Evolutionary conservation across 1,284 basidiomycete genomes (phyloP).

Genomic region (Leccinum proliferum): DNA sequence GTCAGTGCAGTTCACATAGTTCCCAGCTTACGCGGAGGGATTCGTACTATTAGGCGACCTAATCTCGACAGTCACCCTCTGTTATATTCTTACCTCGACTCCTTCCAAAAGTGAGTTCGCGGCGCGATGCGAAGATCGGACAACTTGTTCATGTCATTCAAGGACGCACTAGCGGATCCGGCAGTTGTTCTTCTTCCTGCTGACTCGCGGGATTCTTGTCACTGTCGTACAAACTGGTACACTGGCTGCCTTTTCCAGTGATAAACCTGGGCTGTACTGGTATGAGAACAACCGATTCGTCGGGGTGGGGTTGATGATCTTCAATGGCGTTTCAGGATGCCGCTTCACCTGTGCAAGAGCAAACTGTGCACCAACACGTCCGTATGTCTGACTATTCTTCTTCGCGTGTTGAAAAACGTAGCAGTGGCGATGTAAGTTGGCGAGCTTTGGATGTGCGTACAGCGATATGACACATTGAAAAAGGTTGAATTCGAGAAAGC

Average conservation of each 20-base stretch:
- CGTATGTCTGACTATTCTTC: slow-evolving; percentile 1
- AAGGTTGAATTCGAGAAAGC: slow-evolving; percentile 11
- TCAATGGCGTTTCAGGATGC: slow-evolving; percentile 3
- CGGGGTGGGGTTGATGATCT: neutral
- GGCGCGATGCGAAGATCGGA: neutral
- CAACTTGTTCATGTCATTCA: neutral
- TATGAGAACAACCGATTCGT: neutral
- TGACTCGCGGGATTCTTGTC: slow-evolving; percentile 15
- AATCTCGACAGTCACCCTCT: slow-evolving; percentile 9
- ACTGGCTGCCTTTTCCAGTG: neutral
- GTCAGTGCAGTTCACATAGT: neutral
- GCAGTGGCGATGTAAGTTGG: slow-evolving; percentile 8
- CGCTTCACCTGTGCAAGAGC: slow-evolving; percentile 12
- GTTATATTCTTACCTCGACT: slow-evolving; percentile 12
- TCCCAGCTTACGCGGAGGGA: slow-evolving; percentile 2
- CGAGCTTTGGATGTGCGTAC: neutral
- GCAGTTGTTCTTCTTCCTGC: slow-evolving; percentile 8
- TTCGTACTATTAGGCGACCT: slow-evolving; percentile 6
- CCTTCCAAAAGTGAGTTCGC: slow-evolving; percentile 4
- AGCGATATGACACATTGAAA: neutral
- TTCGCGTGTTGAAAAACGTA: neutral
- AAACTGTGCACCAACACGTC: slow-evolving; percentile 10
- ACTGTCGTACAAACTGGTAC: slow-evolving; percentile 7
- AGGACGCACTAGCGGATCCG: slow-evolving; percentile 9
- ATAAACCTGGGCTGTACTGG: slow-evolving; percentile 7